Conservation (phyloP, 2,329 filamentous ascomycete genomes). For the Aureobasidium lini region DNA sequence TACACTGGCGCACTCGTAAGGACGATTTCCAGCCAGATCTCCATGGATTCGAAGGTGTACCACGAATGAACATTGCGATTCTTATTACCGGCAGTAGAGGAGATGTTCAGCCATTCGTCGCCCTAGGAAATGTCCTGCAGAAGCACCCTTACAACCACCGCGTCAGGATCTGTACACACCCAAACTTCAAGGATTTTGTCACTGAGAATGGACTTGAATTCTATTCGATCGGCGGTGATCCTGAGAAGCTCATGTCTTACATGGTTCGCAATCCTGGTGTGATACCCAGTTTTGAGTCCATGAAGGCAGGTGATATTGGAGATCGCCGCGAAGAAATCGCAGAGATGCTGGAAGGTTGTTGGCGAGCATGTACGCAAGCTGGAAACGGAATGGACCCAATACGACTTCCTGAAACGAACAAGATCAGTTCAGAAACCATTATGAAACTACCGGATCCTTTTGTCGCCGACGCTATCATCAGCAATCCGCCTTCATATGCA, state of each 20-base stretch:
- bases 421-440: constrained; percentile 27
- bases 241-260: constrained; percentile 71
- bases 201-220: constrained; percentile 44
- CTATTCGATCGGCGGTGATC: constrained; percentile 45
- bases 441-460: constrained; percentile 40
- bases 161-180: constrained; percentile 42
- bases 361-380: constrained; percentile 58
- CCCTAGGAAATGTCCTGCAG: constrained; percentile 41
- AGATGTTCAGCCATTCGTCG: constrained; percentile 45
- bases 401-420: not conserved
- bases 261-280: constrained; percentile 87
- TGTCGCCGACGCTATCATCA: constrained; percentile 74
- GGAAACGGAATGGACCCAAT: constrained; percentile 1
- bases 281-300: constrained; percentile 74
- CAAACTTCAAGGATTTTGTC: constrained; percentile 43
- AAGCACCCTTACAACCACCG: constrained; percentile 43
- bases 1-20: not conserved
- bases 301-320: constrained; percentile 68
- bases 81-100: constrained; percentile 43
- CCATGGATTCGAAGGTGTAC: constrained; percentile 21
- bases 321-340: constrained; percentile 75
- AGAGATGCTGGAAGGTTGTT: constrained; percentile 76
- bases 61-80: constrained; percentile 39
- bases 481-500: constrained; percentile 69
- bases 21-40: constrained; percentile 1